Conservation (phyloP, 2,329 filamentous ascomycete genomes). For the Cladophialophora bantiana region DNA sequence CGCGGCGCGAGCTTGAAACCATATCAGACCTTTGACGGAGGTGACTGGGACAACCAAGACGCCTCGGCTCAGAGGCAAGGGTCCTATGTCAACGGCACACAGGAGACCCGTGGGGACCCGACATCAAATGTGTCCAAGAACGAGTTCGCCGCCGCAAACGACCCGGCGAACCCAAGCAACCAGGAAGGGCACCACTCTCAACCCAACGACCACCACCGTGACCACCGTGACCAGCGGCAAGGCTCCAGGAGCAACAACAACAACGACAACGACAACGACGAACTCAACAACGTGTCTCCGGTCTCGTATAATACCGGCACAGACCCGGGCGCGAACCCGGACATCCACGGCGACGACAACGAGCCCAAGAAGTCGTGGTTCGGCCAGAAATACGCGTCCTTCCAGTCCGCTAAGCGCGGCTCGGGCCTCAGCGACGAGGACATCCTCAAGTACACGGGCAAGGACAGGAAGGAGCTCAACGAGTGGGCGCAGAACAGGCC, state of each 20-base stretch:
- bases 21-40: slow-evolving; percentile 31
- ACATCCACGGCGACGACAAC: background rate
- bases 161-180: slow-evolving; percentile 29
- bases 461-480: slow-evolving; percentile 28
- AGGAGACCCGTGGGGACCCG: slow-evolving; percentile 24
- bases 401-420: slow-evolving; percentile 26
- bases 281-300: background rate
- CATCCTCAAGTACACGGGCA: slow-evolving; percentile 37
- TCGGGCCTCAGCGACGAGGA: slow-evolving; percentile 32
- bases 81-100: slow-evolving; percentile 17
- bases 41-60: slow-evolving; percentile 28
- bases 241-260: background rate
- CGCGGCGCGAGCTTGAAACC: slow-evolving; percentile 24
- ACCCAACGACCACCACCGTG: background rate
- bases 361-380: slow-evolving; percentile 32
- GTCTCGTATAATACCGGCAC: background rate
- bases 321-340: background rate
- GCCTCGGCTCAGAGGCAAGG: background rate
- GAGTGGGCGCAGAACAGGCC: slow-evolving; percentile 25
- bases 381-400: slow-evolving; percentile 32
- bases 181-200: slow-evolving; percentile 12
- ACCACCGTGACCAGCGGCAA: background rate
- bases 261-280: background rate
- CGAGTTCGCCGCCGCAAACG: slow-evolving; percentile 33
- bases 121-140: slow-evolving; percentile 30